Evolutionary conservation across 257 asterid species (phyloP).

Genomic region (Hygrophila difformis): DNA sequence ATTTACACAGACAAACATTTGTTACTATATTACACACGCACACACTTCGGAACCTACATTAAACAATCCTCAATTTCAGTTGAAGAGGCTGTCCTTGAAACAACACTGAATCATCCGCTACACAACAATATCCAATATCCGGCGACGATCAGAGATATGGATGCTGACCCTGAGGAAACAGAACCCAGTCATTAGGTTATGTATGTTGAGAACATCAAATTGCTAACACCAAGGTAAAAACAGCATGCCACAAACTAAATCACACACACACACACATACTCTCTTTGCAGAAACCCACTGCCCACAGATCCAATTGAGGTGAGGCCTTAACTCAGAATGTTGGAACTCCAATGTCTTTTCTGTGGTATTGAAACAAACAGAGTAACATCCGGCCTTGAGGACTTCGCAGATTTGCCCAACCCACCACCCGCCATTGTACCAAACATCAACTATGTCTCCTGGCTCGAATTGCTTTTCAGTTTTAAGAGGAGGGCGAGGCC

Average conservation of each 20-base stretch:
- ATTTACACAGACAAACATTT: too few relatives aligned
- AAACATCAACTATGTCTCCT: conserved; percentile 45
- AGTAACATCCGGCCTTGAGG: conserved; percentile 25
- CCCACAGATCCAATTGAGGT: conserved; percentile 43
- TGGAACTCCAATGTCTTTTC: conserved; percentile 33
- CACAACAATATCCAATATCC: too few relatives aligned
- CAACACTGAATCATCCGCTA: too few relatives aligned
- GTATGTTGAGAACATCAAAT: too few relatives aligned
- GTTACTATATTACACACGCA: too few relatives aligned
- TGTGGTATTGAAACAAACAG: conserved; percentile 24
- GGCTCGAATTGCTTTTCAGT: conserved; percentile 26
- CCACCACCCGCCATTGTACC: conserved; percentile 55
- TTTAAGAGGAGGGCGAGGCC: conserved; percentile 42
- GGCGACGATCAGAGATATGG: too few relatives aligned
- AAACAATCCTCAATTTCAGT: too few relatives aligned
- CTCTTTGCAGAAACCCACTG: conserved; percentile 32
- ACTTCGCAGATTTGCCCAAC: conserved; percentile 36
- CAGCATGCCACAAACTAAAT: background rate
- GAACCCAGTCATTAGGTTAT: too few relatives aligned
- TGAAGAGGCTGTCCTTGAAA: too few relatives aligned
- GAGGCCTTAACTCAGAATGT: conserved; percentile 55
- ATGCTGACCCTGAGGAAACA: too few relatives aligned
- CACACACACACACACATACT: conserved; percentile 22
- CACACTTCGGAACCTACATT: too few relatives aligned
- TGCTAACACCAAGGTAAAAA: background rate